Evolutionary conservation across 208 protist species (phyloP), one percentile per base, ranked within the genome.

Genomic region (Trypanosoma scelopori): DNA sequence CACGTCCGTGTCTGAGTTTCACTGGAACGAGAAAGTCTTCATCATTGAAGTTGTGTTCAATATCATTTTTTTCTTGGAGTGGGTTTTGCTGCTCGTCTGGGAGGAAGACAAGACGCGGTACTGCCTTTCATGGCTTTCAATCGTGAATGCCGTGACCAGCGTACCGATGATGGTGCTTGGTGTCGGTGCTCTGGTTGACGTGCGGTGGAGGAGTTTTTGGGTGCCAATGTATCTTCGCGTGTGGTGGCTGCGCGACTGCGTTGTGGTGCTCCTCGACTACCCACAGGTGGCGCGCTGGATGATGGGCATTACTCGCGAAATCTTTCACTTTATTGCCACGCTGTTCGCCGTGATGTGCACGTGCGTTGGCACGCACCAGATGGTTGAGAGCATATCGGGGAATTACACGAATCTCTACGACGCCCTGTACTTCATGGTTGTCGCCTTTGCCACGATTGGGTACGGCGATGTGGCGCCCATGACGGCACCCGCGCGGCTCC

Each of bases 191-290:
- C 49, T 90, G 13, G 57, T 71, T 15, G 59, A 84, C 57, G n/a
- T 49, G 9, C 41, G n/a, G 5, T 93, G 82, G 79, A 61, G 65
- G 25, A 73, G 74, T 52, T 66, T 66, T 27, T 93, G 87, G 84
- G 81, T 93, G 50, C 87, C 87, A 5, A 90, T 93, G 84, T 93
- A 81, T 75, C 69, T 93, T 4, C 87, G 87, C 13, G 84, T 93
- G 50, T 93, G 87, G 84, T 88, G 87, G 83, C 66, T 93, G 3
- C 68, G 71, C 49, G 83, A 89, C 45, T 85, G 78, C 62, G 43
- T 93, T 37, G 55, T 65, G 30, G 57, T 93, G 3, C 69, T 93
- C 3, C 63, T 93, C 12, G 82, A 93, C 68, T 93, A 89, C 64
- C 79, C 74, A 37, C 81, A 85, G 52, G 69, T 90, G 18, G 69